Conservation (phyloP, 371 early-diverging fungal genomes). For the Choanephora cucurbitarum region DNA sequence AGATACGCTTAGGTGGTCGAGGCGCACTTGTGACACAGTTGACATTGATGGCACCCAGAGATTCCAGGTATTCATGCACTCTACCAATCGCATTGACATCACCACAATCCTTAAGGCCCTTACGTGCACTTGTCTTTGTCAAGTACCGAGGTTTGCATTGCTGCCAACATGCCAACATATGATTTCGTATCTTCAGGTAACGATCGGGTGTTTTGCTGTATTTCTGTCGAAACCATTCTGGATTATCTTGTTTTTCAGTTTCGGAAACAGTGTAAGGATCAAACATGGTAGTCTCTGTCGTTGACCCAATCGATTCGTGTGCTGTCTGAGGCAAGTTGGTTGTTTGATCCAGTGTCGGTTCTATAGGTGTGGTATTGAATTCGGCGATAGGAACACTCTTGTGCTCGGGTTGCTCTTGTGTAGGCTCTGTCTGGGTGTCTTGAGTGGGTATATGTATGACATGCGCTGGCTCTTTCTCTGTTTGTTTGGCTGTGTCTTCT, state of each 20-base stretch:
- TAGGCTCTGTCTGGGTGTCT: background rate
- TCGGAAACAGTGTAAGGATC: slow-evolving; percentile 45
- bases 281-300: slow-evolving; percentile 10
- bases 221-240: slow-evolving; percentile 79
- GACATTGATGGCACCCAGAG: slow-evolving; percentile 79
- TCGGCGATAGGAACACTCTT: too few species aligned
- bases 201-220: slow-evolving; percentile 85
- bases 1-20: slow-evolving; percentile 32
- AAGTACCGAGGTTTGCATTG: slow-evolving; percentile 66
- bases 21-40: slow-evolving; percentile 44
- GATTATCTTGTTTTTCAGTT: slow-evolving; percentile 61
- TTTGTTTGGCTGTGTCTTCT: background rate
- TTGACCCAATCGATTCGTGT: too few species aligned
- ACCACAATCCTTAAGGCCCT: slow-evolving; percentile 64
- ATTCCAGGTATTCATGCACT: slow-evolving; percentile 84
- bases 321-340: too few species aligned
- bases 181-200: slow-evolving; percentile 83
- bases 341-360: too few species aligned
- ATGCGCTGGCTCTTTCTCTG: background rate
- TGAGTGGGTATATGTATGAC: slow-evolving; percentile 7
- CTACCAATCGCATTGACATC: slow-evolving; percentile 93
- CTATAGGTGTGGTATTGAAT: too few species aligned
- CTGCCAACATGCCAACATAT: slow-evolving; percentile 79
- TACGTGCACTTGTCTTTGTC: slow-evolving; percentile 50
- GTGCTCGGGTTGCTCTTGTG: too few species aligned